Evolutionary conservation across 306 rosid species (phyloP), one percentile per base, ranked within the genome.

Genomic region (Hippophae tibetana): DNA sequence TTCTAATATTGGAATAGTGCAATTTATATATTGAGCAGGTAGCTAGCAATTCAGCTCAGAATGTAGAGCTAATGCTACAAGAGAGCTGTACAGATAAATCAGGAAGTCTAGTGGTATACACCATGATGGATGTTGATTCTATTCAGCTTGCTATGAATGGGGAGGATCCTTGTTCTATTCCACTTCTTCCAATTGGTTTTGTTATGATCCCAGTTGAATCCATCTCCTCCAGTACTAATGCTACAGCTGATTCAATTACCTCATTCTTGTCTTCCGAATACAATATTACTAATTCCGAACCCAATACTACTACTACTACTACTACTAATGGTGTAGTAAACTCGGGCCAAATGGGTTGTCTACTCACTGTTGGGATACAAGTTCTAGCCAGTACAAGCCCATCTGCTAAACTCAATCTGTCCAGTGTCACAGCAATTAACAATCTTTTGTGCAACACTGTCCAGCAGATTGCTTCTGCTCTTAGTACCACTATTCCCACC

Each of bases 41-140:
- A n/a, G 96, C 96, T 0, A 87, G 93, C 85, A 92, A 92, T 81
- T 92, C 96, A 69, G 70, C 95, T 1, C 98, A 92, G 68, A 84
- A 81, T 49, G 84, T 87, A 23, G 98, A 92, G 75, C 80, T 92
- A 58, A 86, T 92, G 87, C 79, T 92, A 64, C 98, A 87, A 68
- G 98, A 92, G 72, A 87, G 95, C 49, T 92, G 96, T 79, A 92
- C 95, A 0, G 96, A 87, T 42, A 70, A 72, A 7, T 92, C 95
- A 0, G 96, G 98, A 23, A 87, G 96, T 68, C 44, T 87, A 3
- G 89, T 92, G 0, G 93, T 83, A 27, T 87, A 79, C 71, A 63
- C 96, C 2, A 87, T 85, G 56, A 78, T 87, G 9, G 95, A 85
- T 3, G 98, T 92, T 6, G 96, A 92, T 12, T 80, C 94, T 5